A percentile compares a stretch with the other conserved stretches of the same genome.
Conservation (phyloP, 1,139 yeast species). For the Magnusiomyces suaveolens region DNA sequence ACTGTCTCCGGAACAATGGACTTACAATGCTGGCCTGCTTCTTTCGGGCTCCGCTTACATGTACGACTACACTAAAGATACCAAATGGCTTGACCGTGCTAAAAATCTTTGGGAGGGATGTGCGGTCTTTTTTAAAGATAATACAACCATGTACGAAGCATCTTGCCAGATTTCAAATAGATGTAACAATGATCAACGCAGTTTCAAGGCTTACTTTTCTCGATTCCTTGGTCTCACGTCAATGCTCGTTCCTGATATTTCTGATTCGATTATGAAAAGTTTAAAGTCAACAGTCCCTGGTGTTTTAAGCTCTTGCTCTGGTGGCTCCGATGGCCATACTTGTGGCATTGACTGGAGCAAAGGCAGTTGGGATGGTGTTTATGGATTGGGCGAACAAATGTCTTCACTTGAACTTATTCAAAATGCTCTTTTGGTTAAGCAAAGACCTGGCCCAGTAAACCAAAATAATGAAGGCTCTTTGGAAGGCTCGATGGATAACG, state of each 20-base stretch:
- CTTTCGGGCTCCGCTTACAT: slow-evolving; percentile 74
- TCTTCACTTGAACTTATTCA: slow-evolving; percentile 71
- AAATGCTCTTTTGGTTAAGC: slow-evolving; percentile 20
- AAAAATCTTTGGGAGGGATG: slow-evolving; percentile 37
- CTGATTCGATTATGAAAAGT: slow-evolving; percentile 42
- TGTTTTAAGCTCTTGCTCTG: slow-evolving; percentile 75
- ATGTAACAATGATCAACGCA: slow-evolving; percentile 84
- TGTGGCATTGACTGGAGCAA: slow-evolving; percentile 78
- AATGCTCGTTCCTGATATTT: slow-evolving; percentile 54
- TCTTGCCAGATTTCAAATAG: slow-evolving; percentile 56
- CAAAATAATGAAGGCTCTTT: background rate
- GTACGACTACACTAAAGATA: slow-evolving; percentile 61
- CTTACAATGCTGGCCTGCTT: slow-evolving; percentile 76
- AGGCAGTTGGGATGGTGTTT: slow-evolving; percentile 62
- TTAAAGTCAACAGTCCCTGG: slow-evolving; percentile 60
- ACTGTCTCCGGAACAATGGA: slow-evolving; percentile 61
- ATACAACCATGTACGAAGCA: slow-evolving; percentile 60
- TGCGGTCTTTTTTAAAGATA: slow-evolving; percentile 46
- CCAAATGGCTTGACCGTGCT: slow-evolving; percentile 53
- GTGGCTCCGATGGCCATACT: slow-evolving; percentile 82
- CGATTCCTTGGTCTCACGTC: slow-evolving; percentile 71
- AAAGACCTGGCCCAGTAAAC: slow-evolving; percentile 3
- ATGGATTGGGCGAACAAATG: slow-evolving; percentile 92
- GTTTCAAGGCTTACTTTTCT: slow-evolving; percentile 74
- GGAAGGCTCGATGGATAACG: background rate